phyloP scores from a whole-genome alignment of 495 filamentous ascomycete species.

The Corynascus novoguineensis region DNA sequence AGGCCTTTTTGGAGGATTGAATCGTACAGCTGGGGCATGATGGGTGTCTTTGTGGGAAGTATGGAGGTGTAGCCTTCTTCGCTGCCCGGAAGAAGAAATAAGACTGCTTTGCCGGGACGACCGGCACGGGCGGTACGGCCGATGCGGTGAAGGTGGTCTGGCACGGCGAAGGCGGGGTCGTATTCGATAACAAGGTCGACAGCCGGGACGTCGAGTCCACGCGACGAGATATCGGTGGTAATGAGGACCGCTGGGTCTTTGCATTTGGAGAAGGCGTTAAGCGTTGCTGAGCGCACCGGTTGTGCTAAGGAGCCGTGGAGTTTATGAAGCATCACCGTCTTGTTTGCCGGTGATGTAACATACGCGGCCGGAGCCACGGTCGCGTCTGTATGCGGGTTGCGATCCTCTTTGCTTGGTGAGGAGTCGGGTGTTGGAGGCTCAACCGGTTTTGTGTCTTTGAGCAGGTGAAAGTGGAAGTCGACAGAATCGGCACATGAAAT shows the following conservation, averaged over 20 bases:
- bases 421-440: constrained; percentile 29
- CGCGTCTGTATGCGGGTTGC: constrained; percentile 28
- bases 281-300: constrained; percentile 74
- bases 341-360: constrained; percentile 45
- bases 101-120: constrained; percentile 74
- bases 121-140: constrained; percentile 93
- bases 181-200: constrained; percentile 93
- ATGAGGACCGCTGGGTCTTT: constrained; percentile 70
- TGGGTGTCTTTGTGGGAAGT: constrained; percentile 45
- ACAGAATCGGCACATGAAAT: constrained; percentile 95
- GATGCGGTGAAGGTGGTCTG: constrained; percentile 90
- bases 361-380: constrained; percentile 43
- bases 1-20: constrained; percentile 53
- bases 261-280: constrained; percentile 65
- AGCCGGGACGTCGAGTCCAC: constrained; percentile 88
- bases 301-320: constrained; percentile 94
- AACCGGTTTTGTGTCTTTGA: constrained; percentile 47
- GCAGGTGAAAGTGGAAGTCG: constrained; percentile 91
- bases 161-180: constrained; percentile 82
- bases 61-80: constrained; percentile 86
- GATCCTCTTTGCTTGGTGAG: constrained; percentile 19
- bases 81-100: constrained; percentile 83
- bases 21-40: constrained; percentile 39
- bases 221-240: constrained; percentile 91
- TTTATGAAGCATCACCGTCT: constrained; percentile 64